Conservation (phyloP, 2,329 filamentous ascomycete species). For the Aspergillus chevalieri region DNA sequence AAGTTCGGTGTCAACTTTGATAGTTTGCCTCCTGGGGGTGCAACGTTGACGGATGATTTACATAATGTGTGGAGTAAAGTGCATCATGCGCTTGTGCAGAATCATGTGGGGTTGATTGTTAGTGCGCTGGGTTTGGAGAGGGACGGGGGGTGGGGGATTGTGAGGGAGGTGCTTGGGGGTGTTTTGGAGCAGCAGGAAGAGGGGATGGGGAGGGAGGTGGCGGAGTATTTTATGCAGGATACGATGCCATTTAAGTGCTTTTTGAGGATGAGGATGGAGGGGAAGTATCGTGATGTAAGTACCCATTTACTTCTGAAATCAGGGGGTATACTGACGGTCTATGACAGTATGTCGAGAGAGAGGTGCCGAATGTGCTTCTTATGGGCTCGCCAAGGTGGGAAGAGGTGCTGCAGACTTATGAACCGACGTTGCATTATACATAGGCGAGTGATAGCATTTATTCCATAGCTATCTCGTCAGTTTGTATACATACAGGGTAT, state of each 20-base stretch:
- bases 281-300: slow-evolving; percentile 14
- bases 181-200: slow-evolving; percentile 1
- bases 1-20: slow-evolving; percentile 7
- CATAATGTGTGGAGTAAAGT: slow-evolving; percentile 12
- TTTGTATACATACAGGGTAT: neutral
- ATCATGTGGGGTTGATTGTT: slow-evolving; percentile 10
- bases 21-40: slow-evolving; percentile 2
- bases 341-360: neutral
- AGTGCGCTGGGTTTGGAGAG: slow-evolving; percentile 7
- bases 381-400: neutral
- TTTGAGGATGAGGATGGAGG: slow-evolving; percentile 14
- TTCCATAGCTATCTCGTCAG: neutral
- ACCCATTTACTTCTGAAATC: neutral
- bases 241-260: slow-evolving; percentile 17
- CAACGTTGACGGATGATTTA: slow-evolving; percentile 7
- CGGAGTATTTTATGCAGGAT: slow-evolving; percentile 10
- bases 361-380: neutral
- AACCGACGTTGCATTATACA: neutral
- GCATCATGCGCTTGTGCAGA: slow-evolving; percentile 14
- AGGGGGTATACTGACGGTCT: neutral
- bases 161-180: slow-evolving; percentile 2
- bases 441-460: neutral
- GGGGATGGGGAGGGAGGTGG: slow-evolving; percentile 1
- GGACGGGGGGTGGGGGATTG: slow-evolving; percentile 12
- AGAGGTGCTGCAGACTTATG: neutral